A percentile compares a stretch with the other conserved stretches of the same genome.
phyloP scores from a whole-genome alignment of 495 filamentous ascomycete species.

The Trichoderma orchidacearum region DNA sequence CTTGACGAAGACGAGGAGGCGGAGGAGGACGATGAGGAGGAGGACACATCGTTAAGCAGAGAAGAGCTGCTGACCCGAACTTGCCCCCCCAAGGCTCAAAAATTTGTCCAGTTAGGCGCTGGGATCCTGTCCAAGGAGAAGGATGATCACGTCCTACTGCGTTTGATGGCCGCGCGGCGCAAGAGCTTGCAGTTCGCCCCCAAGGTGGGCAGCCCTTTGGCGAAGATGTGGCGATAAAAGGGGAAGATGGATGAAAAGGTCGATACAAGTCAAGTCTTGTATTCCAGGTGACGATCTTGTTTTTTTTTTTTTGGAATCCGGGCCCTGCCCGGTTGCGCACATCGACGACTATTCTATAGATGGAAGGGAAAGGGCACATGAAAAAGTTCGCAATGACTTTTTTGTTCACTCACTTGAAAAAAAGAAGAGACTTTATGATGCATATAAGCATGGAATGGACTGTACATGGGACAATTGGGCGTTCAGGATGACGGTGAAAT shows the following conservation, averaged over 20 bases:
- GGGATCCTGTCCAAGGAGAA: slow-evolving; percentile 22
- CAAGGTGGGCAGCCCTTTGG: slow-evolving; percentile 62
- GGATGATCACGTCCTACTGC: slow-evolving; percentile 41
- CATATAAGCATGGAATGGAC: neutral
- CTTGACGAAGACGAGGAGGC: neutral
- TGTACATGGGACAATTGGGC: neutral
- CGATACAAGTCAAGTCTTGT: neutral
- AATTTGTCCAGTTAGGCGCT: slow-evolving; percentile 22
- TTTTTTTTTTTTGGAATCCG: neutral
- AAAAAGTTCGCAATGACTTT: neutral
- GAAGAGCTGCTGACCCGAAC: slow-evolving; percentile 53
- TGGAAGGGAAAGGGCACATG: neutral
- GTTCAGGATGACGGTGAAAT: neutral
- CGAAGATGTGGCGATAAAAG: slow-evolving; percentile 27
- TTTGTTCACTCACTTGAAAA: neutral
- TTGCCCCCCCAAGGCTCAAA: slow-evolving; percentile 55
- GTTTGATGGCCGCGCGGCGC: slow-evolving; percentile 58
- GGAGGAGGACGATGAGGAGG: slow-evolving; percentile 3
- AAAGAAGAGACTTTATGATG: neutral
- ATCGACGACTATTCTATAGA: neutral
- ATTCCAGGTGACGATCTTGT: neutral
- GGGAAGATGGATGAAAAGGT: neutral
- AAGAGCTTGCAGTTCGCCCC: slow-evolving; percentile 79
- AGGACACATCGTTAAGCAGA: slow-evolving; percentile 5
- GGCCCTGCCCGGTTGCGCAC: neutral